A percentile compares a stretch with the other conserved stretches of the same genome.
phyloP scores from a whole-genome alignment of 768 basidiomycete genomes.

The Grammothele lineata region DNA sequence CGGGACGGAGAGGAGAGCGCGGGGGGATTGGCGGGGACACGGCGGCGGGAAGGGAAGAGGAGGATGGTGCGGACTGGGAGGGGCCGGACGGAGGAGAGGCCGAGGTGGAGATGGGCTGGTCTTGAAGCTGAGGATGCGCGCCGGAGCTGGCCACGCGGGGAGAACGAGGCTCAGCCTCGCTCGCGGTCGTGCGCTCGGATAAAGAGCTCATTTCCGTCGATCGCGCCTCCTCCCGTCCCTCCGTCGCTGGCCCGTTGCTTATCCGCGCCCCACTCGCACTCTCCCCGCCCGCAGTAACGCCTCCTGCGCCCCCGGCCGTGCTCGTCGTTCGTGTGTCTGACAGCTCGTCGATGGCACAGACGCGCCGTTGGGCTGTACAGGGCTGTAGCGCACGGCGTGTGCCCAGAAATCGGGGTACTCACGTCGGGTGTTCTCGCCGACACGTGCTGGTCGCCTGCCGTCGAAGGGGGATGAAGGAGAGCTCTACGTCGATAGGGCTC shows the following conservation, averaged over 20 bases:
- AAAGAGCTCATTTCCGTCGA: conserved; percentile 21
- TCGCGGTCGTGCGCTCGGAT: conserved; percentile 18
- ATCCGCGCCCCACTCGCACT: conserved; percentile 11
- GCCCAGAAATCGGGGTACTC: conserved; percentile 3
- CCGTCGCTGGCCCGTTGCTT: conserved; percentile 8
- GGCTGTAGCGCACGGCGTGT: too few species aligned
- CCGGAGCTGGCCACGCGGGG: conserved; percentile 27
- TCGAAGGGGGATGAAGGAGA: too few species aligned
- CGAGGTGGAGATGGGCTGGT: conserved; percentile 16
- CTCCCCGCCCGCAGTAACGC: conserved; percentile 5
- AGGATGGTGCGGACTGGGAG: conserved; percentile 2
- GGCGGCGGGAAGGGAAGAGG: conserved; percentile 20
- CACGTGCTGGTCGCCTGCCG: conserved; percentile 14
- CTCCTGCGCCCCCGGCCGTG: background rate
- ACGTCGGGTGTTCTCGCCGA: conserved; percentile 5
- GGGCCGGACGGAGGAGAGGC: conserved; percentile 12
- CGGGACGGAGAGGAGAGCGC: conserved; percentile 27
- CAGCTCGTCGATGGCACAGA: too few species aligned
- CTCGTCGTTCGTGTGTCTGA: background rate
- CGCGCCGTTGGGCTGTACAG: background rate
- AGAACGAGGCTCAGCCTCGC: conserved; percentile 31
- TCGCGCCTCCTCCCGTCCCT: conserved; percentile 6
- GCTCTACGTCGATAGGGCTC: too few species aligned
- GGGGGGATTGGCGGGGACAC: conserved; percentile 24
- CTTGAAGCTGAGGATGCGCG: conserved; percentile 12